phyloP scores from a whole-genome alignment of 192 early-diverging fungal species.

The Bifiguratus adelaidae region DNA sequence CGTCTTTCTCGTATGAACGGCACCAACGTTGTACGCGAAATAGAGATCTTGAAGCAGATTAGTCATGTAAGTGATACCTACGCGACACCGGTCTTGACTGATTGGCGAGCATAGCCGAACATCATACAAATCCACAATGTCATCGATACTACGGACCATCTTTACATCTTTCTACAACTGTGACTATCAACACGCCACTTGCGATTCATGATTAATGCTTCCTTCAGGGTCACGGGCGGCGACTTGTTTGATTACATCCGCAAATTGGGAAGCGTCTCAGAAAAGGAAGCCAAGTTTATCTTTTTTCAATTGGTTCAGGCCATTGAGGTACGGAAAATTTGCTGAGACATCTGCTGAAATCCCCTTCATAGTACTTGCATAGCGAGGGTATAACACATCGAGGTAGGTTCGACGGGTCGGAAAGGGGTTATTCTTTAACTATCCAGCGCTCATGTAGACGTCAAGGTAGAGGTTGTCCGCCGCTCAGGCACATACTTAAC shows the following conservation, averaged over 20 bases:
- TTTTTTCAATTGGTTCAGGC: conserved; percentile 66
- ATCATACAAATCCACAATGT: conserved; percentile 61
- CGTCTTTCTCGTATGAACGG: conserved; percentile 56
- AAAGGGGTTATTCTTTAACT: too few species aligned
- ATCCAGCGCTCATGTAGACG: too few species aligned
- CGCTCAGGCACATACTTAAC: too few species aligned
- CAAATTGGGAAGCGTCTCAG: conserved; percentile 51
- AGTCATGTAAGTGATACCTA: conserved; percentile 34
- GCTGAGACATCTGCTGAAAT: background rate
- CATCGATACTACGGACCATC: conserved; percentile 36
- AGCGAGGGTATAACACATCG: too few species aligned
- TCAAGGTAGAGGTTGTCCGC: too few species aligned
- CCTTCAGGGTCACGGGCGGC: conserved; percentile 57
- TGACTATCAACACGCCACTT: conserved; percentile 11
- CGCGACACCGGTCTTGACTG: background rate
- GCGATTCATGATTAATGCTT: too few species aligned
- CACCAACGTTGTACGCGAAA: conserved; percentile 64
- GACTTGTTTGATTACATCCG: conserved; percentile 84
- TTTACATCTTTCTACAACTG: conserved; percentile 69
- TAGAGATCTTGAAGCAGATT: conserved; percentile 58
- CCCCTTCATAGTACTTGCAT: background rate
- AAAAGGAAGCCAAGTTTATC: conserved; percentile 68
- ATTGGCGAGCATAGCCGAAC: too few species aligned
- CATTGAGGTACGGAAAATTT: conserved; percentile 25
- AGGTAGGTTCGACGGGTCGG: too few species aligned